Conservation (phyloP, 2,329 filamentous ascomycete genomes). For the Coniella vitis region DNA sequence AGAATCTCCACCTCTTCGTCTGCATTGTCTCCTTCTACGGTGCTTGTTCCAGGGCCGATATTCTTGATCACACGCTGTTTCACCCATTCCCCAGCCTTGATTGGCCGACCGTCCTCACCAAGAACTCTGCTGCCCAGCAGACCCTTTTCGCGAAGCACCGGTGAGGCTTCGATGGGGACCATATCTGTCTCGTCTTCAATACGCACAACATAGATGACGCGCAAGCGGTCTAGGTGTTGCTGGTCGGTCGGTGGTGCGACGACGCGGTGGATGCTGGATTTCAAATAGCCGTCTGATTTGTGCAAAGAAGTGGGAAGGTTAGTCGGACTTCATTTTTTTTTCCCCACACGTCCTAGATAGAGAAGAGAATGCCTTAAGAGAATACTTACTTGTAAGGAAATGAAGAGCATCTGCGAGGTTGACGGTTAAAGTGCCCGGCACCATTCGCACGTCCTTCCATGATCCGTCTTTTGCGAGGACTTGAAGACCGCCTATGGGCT, state of each 20-base stretch:
- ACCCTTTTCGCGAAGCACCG: slow-evolving; percentile 27
- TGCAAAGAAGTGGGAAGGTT: too few species aligned
- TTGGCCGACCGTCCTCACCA: slow-evolving; percentile 18
- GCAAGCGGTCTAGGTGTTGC: slow-evolving; percentile 32
- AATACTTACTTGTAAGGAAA: slow-evolving; percentile 31
- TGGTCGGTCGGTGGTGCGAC: slow-evolving; percentile 28
- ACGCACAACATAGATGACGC: slow-evolving; percentile 41
- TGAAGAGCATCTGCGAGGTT: slow-evolving; percentile 41
- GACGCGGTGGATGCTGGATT: slow-evolving; percentile 28
- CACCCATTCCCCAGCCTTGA: slow-evolving; percentile 27
- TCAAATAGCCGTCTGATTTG: slow-evolving; percentile 26
- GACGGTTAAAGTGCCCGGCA: slow-evolving; percentile 35
- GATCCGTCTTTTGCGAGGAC: slow-evolving; percentile 36
- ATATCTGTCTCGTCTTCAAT: slow-evolving; percentile 26
- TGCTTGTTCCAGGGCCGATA: slow-evolving; percentile 11
- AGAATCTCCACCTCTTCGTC: slow-evolving; percentile 14
- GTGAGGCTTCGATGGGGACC: slow-evolving; percentile 22
- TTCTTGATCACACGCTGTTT: slow-evolving; percentile 21
- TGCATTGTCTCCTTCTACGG: slow-evolving; percentile 14
- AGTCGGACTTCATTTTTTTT: neutral
- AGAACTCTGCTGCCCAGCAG: slow-evolving; percentile 17
- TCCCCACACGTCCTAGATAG: too few species aligned
- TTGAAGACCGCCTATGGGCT: slow-evolving; percentile 48
- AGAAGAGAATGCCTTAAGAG: neutral
- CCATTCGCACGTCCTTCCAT: slow-evolving; percentile 25